Evolutionary conservation across 257 asterid genomes (phyloP).

Genomic region (Solanum virginianum): DNA sequence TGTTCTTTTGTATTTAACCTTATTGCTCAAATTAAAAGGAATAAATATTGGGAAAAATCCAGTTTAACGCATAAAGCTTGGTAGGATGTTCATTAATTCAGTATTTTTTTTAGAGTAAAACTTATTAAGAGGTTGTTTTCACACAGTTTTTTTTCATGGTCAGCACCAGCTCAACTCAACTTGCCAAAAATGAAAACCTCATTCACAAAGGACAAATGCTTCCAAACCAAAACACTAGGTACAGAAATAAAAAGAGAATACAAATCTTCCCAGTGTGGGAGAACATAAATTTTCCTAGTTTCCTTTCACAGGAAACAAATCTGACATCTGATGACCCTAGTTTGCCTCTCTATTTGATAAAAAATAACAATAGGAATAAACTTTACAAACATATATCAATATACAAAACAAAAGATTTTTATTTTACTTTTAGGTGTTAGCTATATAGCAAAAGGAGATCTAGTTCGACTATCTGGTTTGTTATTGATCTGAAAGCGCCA

Average conservation of each 20-base stretch:
- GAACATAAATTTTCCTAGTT: too few species aligned
- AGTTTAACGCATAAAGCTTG: neutral
- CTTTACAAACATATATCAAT: too few species aligned
- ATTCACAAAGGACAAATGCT: neutral
- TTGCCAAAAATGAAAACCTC: neutral
- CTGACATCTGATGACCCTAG: too few species aligned
- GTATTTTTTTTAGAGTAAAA: neutral
- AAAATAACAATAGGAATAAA: too few species aligned
- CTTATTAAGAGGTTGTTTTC: neutral
- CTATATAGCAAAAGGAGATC: too few species aligned
- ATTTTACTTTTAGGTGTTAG: too few species aligned
- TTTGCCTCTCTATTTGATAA: too few species aligned
- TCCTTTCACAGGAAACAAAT: too few species aligned
- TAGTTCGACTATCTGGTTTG: too few species aligned
- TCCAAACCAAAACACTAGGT: neutral
- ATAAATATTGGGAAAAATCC: neutral
- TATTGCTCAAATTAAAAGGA: neutral
- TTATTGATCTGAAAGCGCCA: too few species aligned
- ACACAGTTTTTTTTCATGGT: neutral
- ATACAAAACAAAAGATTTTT: too few species aligned
- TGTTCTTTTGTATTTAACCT: neutral
- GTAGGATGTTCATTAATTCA: neutral
- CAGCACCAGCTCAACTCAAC: neutral
- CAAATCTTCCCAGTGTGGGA: too few species aligned
- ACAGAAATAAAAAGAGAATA: neutral